Base-by-base conservation (phyloP, 257 asterid genomes). In the Solanum lignicaule region DNA sequence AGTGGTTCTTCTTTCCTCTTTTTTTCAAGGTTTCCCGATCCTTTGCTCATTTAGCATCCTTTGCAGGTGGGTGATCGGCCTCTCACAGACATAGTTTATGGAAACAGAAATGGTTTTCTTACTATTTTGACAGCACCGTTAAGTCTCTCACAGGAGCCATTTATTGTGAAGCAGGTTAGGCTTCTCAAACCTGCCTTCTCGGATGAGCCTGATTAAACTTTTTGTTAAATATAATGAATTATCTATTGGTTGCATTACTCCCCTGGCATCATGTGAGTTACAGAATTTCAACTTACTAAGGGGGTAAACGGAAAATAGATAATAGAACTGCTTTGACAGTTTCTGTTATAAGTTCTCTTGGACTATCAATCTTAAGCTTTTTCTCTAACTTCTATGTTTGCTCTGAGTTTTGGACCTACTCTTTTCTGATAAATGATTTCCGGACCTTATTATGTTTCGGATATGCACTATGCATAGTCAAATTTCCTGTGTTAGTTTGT, bases 11-110 rank as follows among this genome's bases (percentile, higher is more conserved):
- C 68, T 18, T 29, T 81, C 35, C 20, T 16, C 1, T 29, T 29
- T 46, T 81, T 46, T 81, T 27, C 21, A 9, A 35, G 20, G 29
- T 74, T 73, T 35, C 48, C 6, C 52, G 1, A 74, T 1, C 87
- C 39, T 83, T 15, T 36, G 36, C 75, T 87, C 36, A 79, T 75
- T 74, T 87, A 9, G 55, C 82, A 60, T 81, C 66, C 58, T 52
- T 89, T 88, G 84, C 92, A 97, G 99, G 98, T 95, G 89, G 99
- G 98, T 87, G 99, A 97, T 91, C 95, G 98, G 88, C 97, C 98
- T 55, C 95, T 97, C 90, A 97, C 99, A 5, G 99, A 95, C 87
- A 92, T 97, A 65, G 95, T 94, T 88, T 97, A 91, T 76, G 99
- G 99, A 87, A 95, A 97, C 89, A 93, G 94, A 89, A 95, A 97